Evolutionary conservation across 805 yeast genomes (phyloP), one percentile per base, ranked within the genome.

Genomic region (Isabelozyma heimii): DNA sequence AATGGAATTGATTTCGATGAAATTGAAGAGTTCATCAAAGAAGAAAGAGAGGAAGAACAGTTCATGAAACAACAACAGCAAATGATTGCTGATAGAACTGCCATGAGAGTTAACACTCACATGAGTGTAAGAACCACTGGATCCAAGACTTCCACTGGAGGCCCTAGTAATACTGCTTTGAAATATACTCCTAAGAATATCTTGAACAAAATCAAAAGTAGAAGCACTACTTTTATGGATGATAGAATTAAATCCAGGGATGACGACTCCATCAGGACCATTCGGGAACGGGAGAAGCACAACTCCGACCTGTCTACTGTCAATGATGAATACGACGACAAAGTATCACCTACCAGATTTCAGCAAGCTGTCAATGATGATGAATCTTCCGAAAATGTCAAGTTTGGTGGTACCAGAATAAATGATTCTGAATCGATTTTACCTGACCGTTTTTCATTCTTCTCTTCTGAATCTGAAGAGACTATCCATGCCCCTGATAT

Each of bases 1-100:
- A 84, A 83, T 51, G 97, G 96, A 14, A 89, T 94, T 56, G 97
- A 92, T 67, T 90, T 92, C 60, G 90, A 84, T 60, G 97, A 91
- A 60, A 80, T 92, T 55, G 97, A 89, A 50, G 94, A 87, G 56
- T 89, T 87, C 61, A 83, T 87, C 41, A 74, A 75, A 46, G 86
- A 81, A 47, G 84, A 82, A 56, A 70, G 83, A 50, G 80, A 75
- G 49, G 80, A 80, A 58, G 76, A 59, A 39, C 42, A 47, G 10
- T 51, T 54, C 40, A 48, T 63, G 57, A 58, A 49, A 26, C 54
- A 59, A 40, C 69, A 61, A 43, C 64, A 66, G 40, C 60, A 54
- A 41, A 43, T 60, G 35, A 54, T 65, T 61, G 54, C 61, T 58
- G 59, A 62, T 54, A 50, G 52, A 17, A 49, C 57, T 8, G 59